These are phyloP conservation scores for Escovopsis sp. DNA, from an alignment of 2,329 filamentous ascomycete species.

Conservation along the genomic window DNA sequence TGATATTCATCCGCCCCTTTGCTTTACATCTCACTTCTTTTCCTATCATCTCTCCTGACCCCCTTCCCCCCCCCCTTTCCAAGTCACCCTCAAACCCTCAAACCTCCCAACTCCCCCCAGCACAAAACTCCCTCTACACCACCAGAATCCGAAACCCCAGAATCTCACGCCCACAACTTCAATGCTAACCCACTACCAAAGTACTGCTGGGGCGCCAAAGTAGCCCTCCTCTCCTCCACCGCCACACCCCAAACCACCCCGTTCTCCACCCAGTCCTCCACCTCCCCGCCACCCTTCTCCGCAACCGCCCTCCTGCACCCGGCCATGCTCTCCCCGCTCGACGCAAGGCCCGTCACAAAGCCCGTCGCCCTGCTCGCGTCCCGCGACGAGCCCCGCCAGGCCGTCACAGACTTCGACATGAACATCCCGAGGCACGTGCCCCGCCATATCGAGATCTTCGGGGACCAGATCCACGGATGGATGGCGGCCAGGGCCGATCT, in stretches of 20 bases:
- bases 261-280: conserved; percentile 24
- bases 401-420: conserved; percentile 41
- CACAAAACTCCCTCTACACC: too few relatives aligned
- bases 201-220: conserved; percentile 61
- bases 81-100: too few relatives aligned
- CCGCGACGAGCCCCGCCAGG: conserved; percentile 43
- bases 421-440: conserved; percentile 29
- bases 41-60: too few relatives aligned
- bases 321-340: conserved; percentile 48
- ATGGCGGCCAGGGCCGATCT: conserved; percentile 54
- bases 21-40: too few relatives aligned
- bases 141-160: too few relatives aligned
- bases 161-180: not conserved
- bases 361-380: conserved; percentile 51
- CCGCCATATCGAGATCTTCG: conserved; percentile 51
- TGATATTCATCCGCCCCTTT: too few relatives aligned
- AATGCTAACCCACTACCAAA: conserved; percentile 12
- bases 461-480: conserved; percentile 57
- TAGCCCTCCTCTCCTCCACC: conserved; percentile 31
- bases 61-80: not conserved
- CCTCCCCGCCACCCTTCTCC: conserved; percentile 42
- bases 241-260: too few relatives aligned
- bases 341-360: conserved; percentile 44
- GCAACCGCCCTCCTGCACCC: conserved; percentile 40
- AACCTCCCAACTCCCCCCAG: too few relatives aligned